These are phyloP conservation scores for Pleomassaria siparia DNA, from an alignment of 2,329 filamentous ascomycete genomes.

Conservation along the genomic window DNA sequence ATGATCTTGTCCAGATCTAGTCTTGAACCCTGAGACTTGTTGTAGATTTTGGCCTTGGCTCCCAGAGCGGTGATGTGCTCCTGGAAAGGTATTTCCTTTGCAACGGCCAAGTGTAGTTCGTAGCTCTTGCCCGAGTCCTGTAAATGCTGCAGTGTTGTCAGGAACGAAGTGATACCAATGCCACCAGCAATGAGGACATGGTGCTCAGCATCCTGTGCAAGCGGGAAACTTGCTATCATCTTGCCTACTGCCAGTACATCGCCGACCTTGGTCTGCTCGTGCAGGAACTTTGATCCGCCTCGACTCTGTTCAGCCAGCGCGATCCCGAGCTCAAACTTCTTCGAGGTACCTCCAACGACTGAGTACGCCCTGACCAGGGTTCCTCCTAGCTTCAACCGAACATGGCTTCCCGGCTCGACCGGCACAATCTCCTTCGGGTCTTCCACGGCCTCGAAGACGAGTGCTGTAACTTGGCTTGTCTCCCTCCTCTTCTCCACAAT, in stretches of 20 bases:
- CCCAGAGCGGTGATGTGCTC: constrained; percentile 49
- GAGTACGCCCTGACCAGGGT: constrained; percentile 63
- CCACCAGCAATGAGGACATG: constrained; percentile 67
- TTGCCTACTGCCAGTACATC: constrained; percentile 55
- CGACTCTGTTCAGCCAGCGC: constrained; percentile 57
- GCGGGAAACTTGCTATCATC: constrained; percentile 54
- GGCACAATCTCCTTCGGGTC: constrained; percentile 36
- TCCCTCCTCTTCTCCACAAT: constrained; percentile 55
- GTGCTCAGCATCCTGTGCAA: constrained; percentile 52
- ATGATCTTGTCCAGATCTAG: constrained; percentile 57
- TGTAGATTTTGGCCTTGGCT: constrained; percentile 54
- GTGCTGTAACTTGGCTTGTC: constrained; percentile 54
- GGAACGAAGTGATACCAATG: constrained; percentile 67
- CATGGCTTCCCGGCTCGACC: constrained; percentile 55
- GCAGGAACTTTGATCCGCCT: constrained; percentile 64
- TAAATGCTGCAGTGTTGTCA: constrained; percentile 50
- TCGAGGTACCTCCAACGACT: constrained; percentile 54
- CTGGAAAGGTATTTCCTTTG: constrained; percentile 58
- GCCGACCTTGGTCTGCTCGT: constrained; percentile 51
- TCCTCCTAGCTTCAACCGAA: constrained; percentile 58
- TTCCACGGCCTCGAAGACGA: constrained; percentile 54
- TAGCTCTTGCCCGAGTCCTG: constrained; percentile 41
- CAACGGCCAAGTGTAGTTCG: constrained; percentile 61
- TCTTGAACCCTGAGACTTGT: constrained; percentile 52
- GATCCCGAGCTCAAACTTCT: constrained; percentile 60